phyloP scores from a whole-genome alignment of 495 filamentous ascomycete species.

The Podospora pseudocomata region DNA sequence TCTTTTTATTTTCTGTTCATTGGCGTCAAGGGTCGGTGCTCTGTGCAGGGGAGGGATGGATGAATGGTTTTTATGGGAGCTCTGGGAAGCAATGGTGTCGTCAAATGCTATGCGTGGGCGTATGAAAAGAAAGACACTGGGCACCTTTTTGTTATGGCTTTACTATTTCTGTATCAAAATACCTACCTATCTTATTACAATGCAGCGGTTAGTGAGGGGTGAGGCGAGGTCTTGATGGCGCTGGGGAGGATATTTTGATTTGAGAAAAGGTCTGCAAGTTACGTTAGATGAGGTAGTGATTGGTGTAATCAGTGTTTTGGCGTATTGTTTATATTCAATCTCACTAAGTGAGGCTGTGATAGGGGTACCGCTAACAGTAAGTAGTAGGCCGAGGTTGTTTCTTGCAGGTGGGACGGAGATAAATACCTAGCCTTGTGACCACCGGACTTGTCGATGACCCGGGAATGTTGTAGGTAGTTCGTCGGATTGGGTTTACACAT shows the following conservation, averaged over 20 bases:
- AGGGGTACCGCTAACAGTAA: too few relatives aligned
- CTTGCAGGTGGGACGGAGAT: too few relatives aligned
- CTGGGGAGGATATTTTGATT: not conserved
- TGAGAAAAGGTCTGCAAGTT: not conserved
- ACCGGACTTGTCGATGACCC: too few relatives aligned
- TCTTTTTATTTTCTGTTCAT: constrained; percentile 6
- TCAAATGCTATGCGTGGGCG: constrained; percentile 2
- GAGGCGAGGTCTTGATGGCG: not conserved
- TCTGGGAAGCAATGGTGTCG: not conserved
- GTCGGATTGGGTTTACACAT: too few relatives aligned
- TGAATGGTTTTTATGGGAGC: not conserved
- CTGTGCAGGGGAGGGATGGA: not conserved
- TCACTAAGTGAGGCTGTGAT: too few relatives aligned
- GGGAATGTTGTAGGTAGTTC: too few relatives aligned
- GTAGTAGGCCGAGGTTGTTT: too few relatives aligned
- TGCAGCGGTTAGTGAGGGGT: not conserved
- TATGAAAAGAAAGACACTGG: constrained; percentile 12
- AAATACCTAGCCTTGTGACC: too few relatives aligned
- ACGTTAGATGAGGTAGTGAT: not conserved
- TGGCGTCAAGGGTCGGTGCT: constrained; percentile 3
- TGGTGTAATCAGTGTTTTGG: not conserved
- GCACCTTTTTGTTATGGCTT: not conserved
- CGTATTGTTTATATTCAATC: not conserved
- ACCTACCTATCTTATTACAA: too few relatives aligned
- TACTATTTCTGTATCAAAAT: not conserved